These are phyloP conservation scores for Tribonema minus DNA, from an alignment of 108 stramenopile genomes.

Conservation along the genomic window DNA sequence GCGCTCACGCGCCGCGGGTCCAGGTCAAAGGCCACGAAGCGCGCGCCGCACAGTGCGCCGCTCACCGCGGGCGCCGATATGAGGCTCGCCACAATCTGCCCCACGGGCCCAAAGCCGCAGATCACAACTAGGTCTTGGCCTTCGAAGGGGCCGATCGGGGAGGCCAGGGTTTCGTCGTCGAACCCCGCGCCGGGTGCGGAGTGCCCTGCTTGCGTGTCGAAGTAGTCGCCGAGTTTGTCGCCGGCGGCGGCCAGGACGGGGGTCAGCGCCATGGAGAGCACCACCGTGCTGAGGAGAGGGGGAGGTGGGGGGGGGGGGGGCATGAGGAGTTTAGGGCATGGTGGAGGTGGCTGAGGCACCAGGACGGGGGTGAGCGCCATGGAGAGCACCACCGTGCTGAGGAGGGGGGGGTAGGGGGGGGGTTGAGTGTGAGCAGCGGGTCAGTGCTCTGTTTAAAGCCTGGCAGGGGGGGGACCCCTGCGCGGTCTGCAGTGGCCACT, in stretches of 20 bases:
- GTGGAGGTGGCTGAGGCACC: too few relatives aligned
- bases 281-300: constrained; percentile 25
- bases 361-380: constrained; percentile 45
- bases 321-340: too few relatives aligned
- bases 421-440: too few relatives aligned
- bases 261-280: constrained; percentile 48
- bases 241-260: not conserved
- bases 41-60: not conserved
- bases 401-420: too few relatives aligned
- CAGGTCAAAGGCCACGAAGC: constrained; percentile 14
- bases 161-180: not conserved
- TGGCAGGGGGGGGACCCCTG: too few relatives aligned
- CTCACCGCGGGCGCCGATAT: not conserved
- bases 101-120: constrained; percentile 12
- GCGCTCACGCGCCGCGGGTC: constrained; percentile 6
- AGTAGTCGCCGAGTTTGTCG: not conserved
- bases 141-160: not conserved
- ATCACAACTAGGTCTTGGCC: not conserved
- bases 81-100: not conserved
- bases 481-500: too few relatives aligned
- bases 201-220: not conserved
- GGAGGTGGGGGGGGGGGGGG: too few relatives aligned
- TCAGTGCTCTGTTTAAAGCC: too few relatives aligned
- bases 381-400: constrained; percentile 32
- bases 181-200: not conserved